Conservation (phyloP, 1,284 basidiomycete species). For the Sparassis latifolia region DNA sequence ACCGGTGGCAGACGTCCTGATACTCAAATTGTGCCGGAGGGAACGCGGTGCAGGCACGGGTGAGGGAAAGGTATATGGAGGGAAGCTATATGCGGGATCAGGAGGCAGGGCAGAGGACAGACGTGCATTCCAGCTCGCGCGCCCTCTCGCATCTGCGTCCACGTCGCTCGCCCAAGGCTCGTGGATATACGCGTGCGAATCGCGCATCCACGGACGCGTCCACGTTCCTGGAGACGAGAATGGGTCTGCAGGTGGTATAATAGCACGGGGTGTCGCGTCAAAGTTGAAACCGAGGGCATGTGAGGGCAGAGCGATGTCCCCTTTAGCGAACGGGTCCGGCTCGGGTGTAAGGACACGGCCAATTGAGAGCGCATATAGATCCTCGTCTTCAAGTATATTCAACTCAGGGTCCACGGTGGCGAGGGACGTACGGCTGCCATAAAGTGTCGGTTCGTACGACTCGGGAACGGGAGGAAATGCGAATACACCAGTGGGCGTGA, state of each 20-base stretch:
- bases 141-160: not conserved
- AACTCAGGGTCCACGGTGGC: not conserved
- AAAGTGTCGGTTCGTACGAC: not conserved
- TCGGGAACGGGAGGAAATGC: conserved; percentile 6
- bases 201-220: not conserved
- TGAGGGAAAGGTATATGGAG: too few relatives aligned
- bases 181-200: not conserved
- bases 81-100: too few relatives aligned
- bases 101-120: too few relatives aligned
- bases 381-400: conserved; percentile 10
- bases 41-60: too few relatives aligned
- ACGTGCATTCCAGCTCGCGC: not conserved
- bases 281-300: not conserved
- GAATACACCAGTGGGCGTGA: conserved; percentile 12
- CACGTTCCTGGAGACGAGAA: not conserved
- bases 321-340: conserved; percentile 26
- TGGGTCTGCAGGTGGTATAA: too few relatives aligned
- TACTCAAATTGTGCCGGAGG: too few relatives aligned
- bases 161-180: not conserved
- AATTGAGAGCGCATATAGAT: conserved; percentile 15
- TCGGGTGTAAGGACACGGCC: conserved; percentile 28
- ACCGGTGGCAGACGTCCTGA: too few relatives aligned
- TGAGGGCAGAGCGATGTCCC: conserved; percentile 9
- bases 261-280: too few relatives aligned
- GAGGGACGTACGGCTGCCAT: not conserved